These are phyloP conservation scores for Scleromitrula shiraiana DNA, from an alignment of 2,329 filamentous ascomycete genomes.

Conservation along the genomic window DNA sequence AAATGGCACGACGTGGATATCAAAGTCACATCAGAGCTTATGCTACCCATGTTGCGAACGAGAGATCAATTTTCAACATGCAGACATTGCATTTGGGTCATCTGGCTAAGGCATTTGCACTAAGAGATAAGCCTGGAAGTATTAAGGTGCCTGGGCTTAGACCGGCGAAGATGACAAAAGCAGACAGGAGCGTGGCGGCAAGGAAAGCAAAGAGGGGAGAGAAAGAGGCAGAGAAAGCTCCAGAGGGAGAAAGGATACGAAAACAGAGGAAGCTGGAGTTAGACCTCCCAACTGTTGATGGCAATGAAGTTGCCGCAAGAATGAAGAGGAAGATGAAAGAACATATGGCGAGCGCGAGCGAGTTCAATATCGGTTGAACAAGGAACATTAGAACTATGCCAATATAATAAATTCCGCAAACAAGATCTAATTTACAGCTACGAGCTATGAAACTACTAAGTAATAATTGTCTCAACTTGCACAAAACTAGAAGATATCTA, in stretches of 20 bases:
- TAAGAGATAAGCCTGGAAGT: conserved; percentile 80
- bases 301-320: conserved; percentile 52
- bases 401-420: not conserved
- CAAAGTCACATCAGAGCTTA: conserved; percentile 92
- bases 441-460: no score
- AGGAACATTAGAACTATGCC: not conserved
- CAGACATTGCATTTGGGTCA: conserved; percentile 86
- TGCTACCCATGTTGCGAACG: conserved; percentile 81
- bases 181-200: conserved; percentile 33
- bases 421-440: no score
- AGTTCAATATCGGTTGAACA: conserved; percentile 58
- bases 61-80: conserved; percentile 85
- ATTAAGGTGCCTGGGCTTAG: conserved; percentile 50
- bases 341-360: conserved; percentile 48
- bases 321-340: conserved; percentile 57
- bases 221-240: conserved; percentile 28
- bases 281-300: conserved; percentile 36
- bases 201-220: conserved; percentile 32
- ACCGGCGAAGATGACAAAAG: conserved; percentile 36
- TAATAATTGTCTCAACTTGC: not conserved
- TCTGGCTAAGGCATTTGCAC: conserved; percentile 83
- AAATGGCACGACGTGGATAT: conserved; percentile 76
- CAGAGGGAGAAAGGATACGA: conserved; percentile 27
- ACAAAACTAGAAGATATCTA: no score
- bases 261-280: conserved; percentile 32